These are phyloP conservation scores for Amylocarpus encephaloides DNA, from an alignment of 2,329 filamentous ascomycete genomes.

Conservation along the genomic window DNA sequence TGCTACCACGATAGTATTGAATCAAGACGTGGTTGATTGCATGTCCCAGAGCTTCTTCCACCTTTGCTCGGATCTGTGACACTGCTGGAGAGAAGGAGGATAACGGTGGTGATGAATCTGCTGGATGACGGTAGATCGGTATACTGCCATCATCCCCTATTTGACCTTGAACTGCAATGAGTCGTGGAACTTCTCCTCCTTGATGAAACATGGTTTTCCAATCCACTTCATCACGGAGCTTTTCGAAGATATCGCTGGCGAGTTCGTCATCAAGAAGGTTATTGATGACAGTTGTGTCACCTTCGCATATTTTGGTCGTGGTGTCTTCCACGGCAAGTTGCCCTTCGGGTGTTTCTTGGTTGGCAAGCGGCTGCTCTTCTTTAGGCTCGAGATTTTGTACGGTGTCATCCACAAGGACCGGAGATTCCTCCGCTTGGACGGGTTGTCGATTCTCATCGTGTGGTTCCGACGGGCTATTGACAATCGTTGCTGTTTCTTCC, in stretches of 20 bases:
- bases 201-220: slow-evolving; percentile 95
- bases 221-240: slow-evolving; percentile 64
- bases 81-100: slow-evolving; percentile 71
- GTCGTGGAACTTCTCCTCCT: slow-evolving; percentile 81
- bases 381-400: not conserved
- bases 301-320: slow-evolving; percentile 56
- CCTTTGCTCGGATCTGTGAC: slow-evolving; percentile 56
- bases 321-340: not conserved
- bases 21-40: slow-evolving; percentile 86
- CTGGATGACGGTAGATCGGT: slow-evolving; percentile 91
- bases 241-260: slow-evolving; percentile 58
- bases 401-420: not conserved
- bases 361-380: not conserved
- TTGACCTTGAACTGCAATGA: slow-evolving; percentile 82
- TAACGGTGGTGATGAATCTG: slow-evolving; percentile 78
- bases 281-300: slow-evolving; percentile 70
- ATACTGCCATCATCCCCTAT: slow-evolving; percentile 63
- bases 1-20: slow-evolving; percentile 82
- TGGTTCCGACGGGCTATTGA: not conserved
- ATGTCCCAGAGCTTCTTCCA: slow-evolving; percentile 71
- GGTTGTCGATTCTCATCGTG: not conserved
- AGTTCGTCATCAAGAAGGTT: slow-evolving; percentile 58
- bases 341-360: not conserved
- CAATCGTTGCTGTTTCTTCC: not conserved
- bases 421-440: not conserved